Conservation (phyloP, 106 monocot genomes). For the Apostasia shenzhenica region DNA sequence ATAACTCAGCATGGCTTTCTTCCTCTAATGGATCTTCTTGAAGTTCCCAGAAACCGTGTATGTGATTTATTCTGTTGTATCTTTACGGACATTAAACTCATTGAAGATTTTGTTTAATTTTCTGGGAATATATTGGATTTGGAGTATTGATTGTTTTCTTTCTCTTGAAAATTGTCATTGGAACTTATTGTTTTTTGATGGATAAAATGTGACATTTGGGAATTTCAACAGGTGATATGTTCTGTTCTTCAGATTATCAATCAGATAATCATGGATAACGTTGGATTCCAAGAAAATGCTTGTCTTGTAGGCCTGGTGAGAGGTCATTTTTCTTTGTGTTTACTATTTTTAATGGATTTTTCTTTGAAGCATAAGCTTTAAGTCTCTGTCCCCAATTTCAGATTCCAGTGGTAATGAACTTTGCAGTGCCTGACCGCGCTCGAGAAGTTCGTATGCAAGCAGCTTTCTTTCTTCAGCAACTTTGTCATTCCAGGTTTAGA, state of each 20-base stretch:
- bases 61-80: slow-evolving; percentile 6
- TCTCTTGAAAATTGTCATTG: background rate
- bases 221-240: slow-evolving; percentile 49
- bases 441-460: slow-evolving; percentile 92
- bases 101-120: no score
- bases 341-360: background rate
- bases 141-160: no score
- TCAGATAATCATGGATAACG: slow-evolving; percentile 64
- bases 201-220: no score
- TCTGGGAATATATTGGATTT: no score
- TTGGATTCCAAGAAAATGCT: slow-evolving; percentile 77
- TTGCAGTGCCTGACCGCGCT: slow-evolving; percentile 63
- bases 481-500: slow-evolving; percentile 79
- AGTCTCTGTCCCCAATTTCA: slow-evolving; percentile 17
- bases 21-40: slow-evolving; percentile 80
- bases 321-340: background rate
- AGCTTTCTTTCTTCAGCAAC: slow-evolving; percentile 82
- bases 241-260: slow-evolving; percentile 85
- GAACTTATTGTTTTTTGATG: background rate
- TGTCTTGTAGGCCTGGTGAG: slow-evolving; percentile 90
- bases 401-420: slow-evolving; percentile 88
- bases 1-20: slow-evolving; percentile 77
- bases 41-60: slow-evolving; percentile 72
- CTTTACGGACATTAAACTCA: no score
- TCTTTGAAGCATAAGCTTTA: background rate